phyloP scores from a whole-genome alignment of 2,329 filamentous ascomycete species.

The Coleophoma crateriformis region DNA sequence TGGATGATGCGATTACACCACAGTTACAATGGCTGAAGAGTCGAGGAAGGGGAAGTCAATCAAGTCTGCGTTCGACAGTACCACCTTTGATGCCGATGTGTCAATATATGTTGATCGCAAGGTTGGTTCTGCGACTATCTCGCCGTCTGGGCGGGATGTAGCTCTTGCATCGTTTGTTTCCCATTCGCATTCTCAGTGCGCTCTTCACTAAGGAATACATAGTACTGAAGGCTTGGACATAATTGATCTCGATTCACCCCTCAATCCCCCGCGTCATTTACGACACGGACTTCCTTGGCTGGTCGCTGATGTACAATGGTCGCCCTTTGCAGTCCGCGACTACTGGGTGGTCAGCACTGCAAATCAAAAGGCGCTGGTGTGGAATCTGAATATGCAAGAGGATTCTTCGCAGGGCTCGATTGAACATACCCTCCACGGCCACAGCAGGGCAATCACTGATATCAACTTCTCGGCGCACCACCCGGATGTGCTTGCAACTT shows the following conservation, averaged over 20 bases:
- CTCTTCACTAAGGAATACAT: slow-evolving; percentile 6
- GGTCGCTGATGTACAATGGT: slow-evolving; percentile 95
- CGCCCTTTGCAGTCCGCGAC: slow-evolving; percentile 80
- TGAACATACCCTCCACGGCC: slow-evolving; percentile 81
- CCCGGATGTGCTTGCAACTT: slow-evolving; percentile 83
- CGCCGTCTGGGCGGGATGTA: slow-evolving; percentile 83
- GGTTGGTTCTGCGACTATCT: slow-evolving; percentile 89
- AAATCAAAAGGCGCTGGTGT: slow-evolving; percentile 89
- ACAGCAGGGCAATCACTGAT: slow-evolving; percentile 85
- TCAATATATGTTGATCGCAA: slow-evolving; percentile 69
- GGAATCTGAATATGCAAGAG: slow-evolving; percentile 73
- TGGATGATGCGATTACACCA: neutral
- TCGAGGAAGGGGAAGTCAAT: slow-evolving; percentile 52
- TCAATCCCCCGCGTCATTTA: slow-evolving; percentile 78
- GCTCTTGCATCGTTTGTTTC: slow-evolving; percentile 68
- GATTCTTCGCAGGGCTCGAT: slow-evolving; percentile 67
- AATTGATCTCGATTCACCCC: slow-evolving; percentile 86
- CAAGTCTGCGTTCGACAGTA: slow-evolving; percentile 73
- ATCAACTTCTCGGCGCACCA: slow-evolving; percentile 95
- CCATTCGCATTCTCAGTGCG: neutral
- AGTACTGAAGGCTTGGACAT: slow-evolving; percentile 78
- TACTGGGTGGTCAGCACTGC: slow-evolving; percentile 94
- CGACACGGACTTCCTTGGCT: slow-evolving; percentile 89
- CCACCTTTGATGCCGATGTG: slow-evolving; percentile 80
- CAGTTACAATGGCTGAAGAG: slow-evolving; percentile 23